Evolutionary conservation across 495 filamentous ascomycete species (phyloP), one percentile per base, ranked within the genome.

Genomic region (Penicillium robsamsonii): DNA sequence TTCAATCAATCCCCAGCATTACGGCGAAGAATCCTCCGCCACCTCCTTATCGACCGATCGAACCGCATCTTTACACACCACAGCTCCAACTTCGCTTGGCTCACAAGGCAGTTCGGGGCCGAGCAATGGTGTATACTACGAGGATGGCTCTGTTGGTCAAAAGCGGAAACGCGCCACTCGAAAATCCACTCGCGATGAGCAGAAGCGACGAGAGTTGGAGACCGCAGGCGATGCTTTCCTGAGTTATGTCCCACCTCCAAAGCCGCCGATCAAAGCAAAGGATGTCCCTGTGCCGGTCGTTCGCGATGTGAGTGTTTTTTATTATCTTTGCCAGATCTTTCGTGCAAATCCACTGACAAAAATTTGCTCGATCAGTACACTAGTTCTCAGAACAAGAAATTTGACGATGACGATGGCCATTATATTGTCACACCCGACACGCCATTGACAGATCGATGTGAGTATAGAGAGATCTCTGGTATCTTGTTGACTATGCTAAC

Each of bases 381-480:
- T 24, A 70, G 68, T 43, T 65, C 70, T 37, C 76, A 74, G 30
- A 71, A 78, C 46, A 71, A 88, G 67, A 81, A 86, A 73, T 86
- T 90, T 47, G 94, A 98, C 62, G 94, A 97, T 57, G 92, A 97
- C 44, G 94, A 98, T 63, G 94, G 94, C 15, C 94, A 98, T 68
- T 97, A 96, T 64, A 89, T 96, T 62, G 91, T 98, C 13, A 82
- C 85, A 3, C 87, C 90, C 37, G 88, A 96, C 55, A 87, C 86
- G 15, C 81, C 86, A 56, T 73, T 98, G 37, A 96, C 93, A 45
- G 84, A 93, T 25, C 79, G 89, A 86, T 98, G 93, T 96, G 74
- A 79, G 91, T 84, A 20, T 24, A 52, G n/a, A 18, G 12, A 9
- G 2, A 7, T 22, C 7, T 53, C 22, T 44, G 2, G 4, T 46